Conservation (phyloP, 495 filamentous ascomycete genomes). For the Penicillium angulare region DNA sequence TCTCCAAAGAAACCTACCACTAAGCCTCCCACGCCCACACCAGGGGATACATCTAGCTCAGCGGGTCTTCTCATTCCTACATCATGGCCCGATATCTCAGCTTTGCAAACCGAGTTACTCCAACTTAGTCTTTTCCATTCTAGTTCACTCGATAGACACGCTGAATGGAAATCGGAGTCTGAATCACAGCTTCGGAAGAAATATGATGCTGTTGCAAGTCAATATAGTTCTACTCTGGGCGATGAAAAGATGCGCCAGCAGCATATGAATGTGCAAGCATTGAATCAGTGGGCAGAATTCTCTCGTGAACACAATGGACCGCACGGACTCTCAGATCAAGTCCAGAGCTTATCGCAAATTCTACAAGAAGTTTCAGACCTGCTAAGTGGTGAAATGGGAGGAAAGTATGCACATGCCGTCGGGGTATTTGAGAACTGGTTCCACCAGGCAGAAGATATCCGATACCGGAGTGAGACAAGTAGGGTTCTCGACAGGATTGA, state of each 20-base stretch:
- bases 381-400: conserved; percentile 16
- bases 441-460: conserved; percentile 30
- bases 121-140: conserved; percentile 70
- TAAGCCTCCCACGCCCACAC: conserved; percentile 53
- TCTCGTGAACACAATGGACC: conserved; percentile 27
- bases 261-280: conserved; percentile 39
- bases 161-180: conserved; percentile 36
- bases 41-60: conserved; percentile 7
- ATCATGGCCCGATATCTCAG: conserved; percentile 57
- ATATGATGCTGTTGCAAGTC: conserved; percentile 37
- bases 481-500: conserved; percentile 9
- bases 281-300: conserved; percentile 40
- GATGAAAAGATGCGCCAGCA: conserved; percentile 39
- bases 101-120: conserved; percentile 68
- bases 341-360: conserved; percentile 43
- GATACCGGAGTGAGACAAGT: conserved; percentile 20
- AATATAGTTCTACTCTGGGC: conserved; percentile 31
- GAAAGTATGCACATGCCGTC: conserved; percentile 34
- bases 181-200: conserved; percentile 35
- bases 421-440: conserved; percentile 48
- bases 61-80: conserved; percentile 27
- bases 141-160: conserved; percentile 28
- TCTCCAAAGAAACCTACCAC: conserved; percentile 60
- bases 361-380: conserved; percentile 44
- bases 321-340: conserved; percentile 36